Conservation (phyloP, 2,329 filamentous ascomycete species). For the Tolypocladium capitatum region DNA sequence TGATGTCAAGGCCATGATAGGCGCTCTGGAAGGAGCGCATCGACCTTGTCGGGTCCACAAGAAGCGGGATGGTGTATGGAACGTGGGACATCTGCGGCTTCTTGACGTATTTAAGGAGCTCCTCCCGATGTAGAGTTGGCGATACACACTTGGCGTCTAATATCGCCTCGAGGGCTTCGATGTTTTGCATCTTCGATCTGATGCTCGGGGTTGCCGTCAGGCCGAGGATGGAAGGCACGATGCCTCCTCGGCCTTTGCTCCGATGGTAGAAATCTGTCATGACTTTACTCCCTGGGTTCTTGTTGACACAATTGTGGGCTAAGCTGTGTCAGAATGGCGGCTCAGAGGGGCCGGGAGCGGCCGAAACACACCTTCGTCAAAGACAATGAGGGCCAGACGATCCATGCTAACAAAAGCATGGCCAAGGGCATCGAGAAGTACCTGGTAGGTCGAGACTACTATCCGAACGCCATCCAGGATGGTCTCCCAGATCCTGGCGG, state of each 20-base stretch:
- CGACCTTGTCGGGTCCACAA: slow-evolving; percentile 13
- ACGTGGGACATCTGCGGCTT: slow-evolving; percentile 40
- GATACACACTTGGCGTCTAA: slow-evolving; percentile 57
- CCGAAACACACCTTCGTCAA: slow-evolving; percentile 59
- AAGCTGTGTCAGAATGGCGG: background rate
- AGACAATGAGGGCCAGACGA: slow-evolving; percentile 54
- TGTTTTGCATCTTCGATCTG: slow-evolving; percentile 37
- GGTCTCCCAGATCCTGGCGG: slow-evolving; percentile 51
- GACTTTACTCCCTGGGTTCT: slow-evolving; percentile 52
- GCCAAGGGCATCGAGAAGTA: slow-evolving; percentile 59
- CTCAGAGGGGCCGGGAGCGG: slow-evolving; percentile 2
- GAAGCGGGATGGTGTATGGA: slow-evolving; percentile 14
- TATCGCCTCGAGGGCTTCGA: slow-evolving; percentile 53
- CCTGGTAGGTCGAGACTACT: slow-evolving; percentile 66
- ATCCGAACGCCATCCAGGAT: slow-evolving; percentile 52
- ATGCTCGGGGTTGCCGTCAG: slow-evolving; percentile 70
- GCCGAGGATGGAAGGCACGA: slow-evolving; percentile 57
- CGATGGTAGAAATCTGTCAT: slow-evolving; percentile 61
- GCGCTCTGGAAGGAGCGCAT: slow-evolving; percentile 31
- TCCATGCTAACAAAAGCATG: slow-evolving; percentile 61
- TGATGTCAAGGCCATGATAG: slow-evolving; percentile 36
- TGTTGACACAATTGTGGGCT: slow-evolving; percentile 63
- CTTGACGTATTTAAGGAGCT: slow-evolving; percentile 56
- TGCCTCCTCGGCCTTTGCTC: slow-evolving; percentile 20
- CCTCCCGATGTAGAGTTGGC: slow-evolving; percentile 54